Conservation (phyloP, 148 eudicot species). For the Chenopodium suecicum region DNA sequence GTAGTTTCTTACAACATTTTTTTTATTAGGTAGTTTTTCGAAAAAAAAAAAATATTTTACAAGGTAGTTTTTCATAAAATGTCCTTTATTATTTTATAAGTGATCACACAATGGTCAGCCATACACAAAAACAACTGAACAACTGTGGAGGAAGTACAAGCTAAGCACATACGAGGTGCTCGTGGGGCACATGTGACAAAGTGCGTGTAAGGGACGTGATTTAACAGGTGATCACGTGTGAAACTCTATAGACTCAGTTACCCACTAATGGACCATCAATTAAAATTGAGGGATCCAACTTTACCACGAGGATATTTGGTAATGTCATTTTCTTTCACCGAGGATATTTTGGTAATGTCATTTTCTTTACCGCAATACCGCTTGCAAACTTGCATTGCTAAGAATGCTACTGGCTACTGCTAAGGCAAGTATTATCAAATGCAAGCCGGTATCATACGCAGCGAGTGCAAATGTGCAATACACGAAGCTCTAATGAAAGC, state of each 20-base stretch:
- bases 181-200: slow-evolving; percentile 21
- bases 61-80: too few species aligned
- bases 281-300: slow-evolving; percentile 16
- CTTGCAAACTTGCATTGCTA: slow-evolving; percentile 18
- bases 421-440: slow-evolving; percentile 18
- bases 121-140: too few species aligned
- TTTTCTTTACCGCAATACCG: slow-evolving; percentile 7
- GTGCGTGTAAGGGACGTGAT: slow-evolving; percentile 28
- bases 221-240: slow-evolving; percentile 25
- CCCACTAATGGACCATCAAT: slow-evolving; percentile 31
- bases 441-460: slow-evolving; percentile 29
- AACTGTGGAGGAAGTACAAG: neutral
- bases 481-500: slow-evolving; percentile 23
- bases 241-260: slow-evolving; percentile 23
- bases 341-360: slow-evolving; percentile 35
- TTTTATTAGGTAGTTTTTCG: too few species aligned
- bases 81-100: too few species aligned
- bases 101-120: too few species aligned
- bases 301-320: slow-evolving; percentile 33
- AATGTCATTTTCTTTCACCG: slow-evolving; percentile 30
- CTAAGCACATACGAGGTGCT: slow-evolving; percentile 30
- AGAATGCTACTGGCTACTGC: neutral
- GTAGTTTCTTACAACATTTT: too few species aligned
- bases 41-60: too few species aligned
- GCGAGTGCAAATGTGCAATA: slow-evolving; percentile 5